phyloP scores from a whole-genome alignment of 2,329 filamentous ascomycete species.

The Trichoderma koningii region DNA sequence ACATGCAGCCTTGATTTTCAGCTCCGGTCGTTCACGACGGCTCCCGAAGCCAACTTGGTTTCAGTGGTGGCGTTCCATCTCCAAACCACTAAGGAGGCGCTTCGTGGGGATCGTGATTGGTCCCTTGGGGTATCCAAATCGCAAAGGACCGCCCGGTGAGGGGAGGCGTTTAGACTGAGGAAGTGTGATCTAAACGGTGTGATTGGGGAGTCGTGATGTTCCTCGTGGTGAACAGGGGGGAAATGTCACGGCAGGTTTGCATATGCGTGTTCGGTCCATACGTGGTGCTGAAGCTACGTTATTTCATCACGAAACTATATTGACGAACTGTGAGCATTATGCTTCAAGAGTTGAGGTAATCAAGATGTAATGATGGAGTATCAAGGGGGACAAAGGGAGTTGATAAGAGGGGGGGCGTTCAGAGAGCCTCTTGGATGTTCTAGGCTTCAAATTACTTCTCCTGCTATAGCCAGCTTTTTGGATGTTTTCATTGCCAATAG shows the following conservation, averaged over 20 bases:
- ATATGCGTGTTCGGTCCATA: not conserved
- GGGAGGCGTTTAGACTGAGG: not conserved
- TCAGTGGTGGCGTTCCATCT: not conserved
- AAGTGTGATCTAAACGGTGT: not conserved
- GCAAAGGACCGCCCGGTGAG: not conserved
- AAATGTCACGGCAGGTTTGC: not conserved
- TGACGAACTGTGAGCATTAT: too few relatives aligned
- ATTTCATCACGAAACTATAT: not conserved
- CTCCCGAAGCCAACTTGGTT: not conserved
- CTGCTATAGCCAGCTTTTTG: too few relatives aligned
- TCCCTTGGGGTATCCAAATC: not conserved
- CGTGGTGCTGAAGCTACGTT: not conserved
- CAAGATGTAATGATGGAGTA: too few relatives aligned
- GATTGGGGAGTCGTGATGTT: not conserved
- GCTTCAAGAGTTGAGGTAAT: too few relatives aligned
- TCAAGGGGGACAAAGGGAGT: too few relatives aligned
- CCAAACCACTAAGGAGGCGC: not conserved
- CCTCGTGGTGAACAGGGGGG: not conserved
- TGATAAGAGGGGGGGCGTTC: too few relatives aligned
- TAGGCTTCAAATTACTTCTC: too few relatives aligned
- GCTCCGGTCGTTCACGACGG: not conserved
- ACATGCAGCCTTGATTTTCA: not conserved
- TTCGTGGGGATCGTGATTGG: constrained; percentile 7
- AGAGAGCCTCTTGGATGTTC: too few relatives aligned
- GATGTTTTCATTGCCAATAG: too few relatives aligned